These are phyloP conservation scores for Peronospora tabacina DNA, from an alignment of 352 stramenopile genomes.

Conservation along the genomic window DNA sequence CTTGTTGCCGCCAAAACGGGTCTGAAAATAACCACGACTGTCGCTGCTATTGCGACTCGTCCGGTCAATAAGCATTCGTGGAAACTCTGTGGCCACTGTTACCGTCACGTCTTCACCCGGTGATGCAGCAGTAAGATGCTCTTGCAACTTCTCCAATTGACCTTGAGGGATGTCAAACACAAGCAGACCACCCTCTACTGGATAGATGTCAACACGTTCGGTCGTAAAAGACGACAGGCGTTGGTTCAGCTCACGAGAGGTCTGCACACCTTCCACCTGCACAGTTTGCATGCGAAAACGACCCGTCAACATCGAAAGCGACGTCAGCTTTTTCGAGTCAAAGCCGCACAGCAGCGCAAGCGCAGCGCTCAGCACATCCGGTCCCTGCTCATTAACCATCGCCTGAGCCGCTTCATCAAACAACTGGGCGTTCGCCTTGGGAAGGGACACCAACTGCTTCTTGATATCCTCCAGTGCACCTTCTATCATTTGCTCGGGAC, in stretches of 20 bases:
- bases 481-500: conserved; percentile 56
- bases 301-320: conserved; percentile 73
- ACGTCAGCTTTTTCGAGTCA: conserved; percentile 53
- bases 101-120: conserved; percentile 34
- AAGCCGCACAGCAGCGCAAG: conserved; percentile 72
- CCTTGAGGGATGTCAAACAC: conserved; percentile 61
- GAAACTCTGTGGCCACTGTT: conserved; percentile 42
- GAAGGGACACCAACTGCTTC: conserved; percentile 46
- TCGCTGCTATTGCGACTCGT: conserved; percentile 19
- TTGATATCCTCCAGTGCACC: conserved; percentile 42
- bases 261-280: conserved; percentile 40
- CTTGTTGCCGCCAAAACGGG: conserved; percentile 22
- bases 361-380: conserved; percentile 49
- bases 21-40: conserved; percentile 27
- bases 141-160: conserved; percentile 38
- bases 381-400: conserved; percentile 51
- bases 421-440: conserved; percentile 33
- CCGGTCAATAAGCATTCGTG: conserved; percentile 43
- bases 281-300: conserved; percentile 59
- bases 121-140: conserved; percentile 29
- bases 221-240: conserved; percentile 39
- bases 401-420: conserved; percentile 53
- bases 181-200: conserved; percentile 49
- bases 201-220: conserved; percentile 43
- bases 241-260: conserved; percentile 41